A percentile compares a stretch with the other conserved stretches of the same genome.
Evolutionary conservation across 2,329 filamentous ascomycete genomes (phyloP).

Genomic region (Cryphonectria japonica): DNA sequence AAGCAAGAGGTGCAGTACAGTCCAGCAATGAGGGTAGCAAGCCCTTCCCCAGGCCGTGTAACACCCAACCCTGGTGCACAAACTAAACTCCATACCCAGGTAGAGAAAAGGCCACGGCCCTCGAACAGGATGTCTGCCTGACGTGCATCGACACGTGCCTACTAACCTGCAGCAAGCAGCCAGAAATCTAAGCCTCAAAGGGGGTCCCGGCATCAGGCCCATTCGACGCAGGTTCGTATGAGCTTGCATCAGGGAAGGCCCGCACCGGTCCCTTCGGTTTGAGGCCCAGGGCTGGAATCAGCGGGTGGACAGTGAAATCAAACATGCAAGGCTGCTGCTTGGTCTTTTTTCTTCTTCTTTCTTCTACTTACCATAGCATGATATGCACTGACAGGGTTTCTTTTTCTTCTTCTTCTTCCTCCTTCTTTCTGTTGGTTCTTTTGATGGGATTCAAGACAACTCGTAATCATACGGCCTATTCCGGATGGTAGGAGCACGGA

Average conservation of each 20-base stretch:
- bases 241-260: not conserved
- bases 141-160: not conserved
- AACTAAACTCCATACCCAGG: no score
- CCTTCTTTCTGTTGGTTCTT: no score
- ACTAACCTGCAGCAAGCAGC: not conserved
- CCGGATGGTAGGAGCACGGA: not conserved
- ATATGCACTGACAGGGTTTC: no score
- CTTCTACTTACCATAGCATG: not conserved
- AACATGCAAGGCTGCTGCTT: not conserved
- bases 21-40: no score
- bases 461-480: not conserved
- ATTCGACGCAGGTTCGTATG: not conserved
- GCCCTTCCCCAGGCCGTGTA: no score
- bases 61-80: no score
- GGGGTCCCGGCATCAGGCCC: not conserved
- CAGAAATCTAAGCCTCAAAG: no score
- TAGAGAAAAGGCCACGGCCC: no score
- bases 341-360: no score
- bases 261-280: not conserved
- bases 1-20: no score
- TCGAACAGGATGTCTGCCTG: no score
- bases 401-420: not conserved
- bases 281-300: not conserved
- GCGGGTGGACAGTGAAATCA: not conserved
- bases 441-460: not conserved